Conservation (phyloP, 495 filamentous ascomycete species). For the Talaromyces wortmannii region DNA sequence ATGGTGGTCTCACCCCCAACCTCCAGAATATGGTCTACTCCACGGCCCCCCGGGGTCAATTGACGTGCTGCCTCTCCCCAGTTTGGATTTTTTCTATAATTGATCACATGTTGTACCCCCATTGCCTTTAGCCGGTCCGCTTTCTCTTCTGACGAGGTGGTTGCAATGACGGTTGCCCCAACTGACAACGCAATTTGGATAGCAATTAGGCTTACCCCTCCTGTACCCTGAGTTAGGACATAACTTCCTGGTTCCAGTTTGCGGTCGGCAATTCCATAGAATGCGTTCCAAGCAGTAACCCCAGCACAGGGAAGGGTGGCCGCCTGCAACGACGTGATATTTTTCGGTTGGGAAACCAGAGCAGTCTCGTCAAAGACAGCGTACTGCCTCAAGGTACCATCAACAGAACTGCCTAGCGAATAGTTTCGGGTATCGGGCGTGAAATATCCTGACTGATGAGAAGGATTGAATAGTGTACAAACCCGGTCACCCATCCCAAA, state of each 20-base stretch:
- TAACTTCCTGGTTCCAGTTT: slow-evolving; percentile 31
- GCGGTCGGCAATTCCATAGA: slow-evolving; percentile 47
- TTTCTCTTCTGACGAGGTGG: slow-evolving; percentile 60
- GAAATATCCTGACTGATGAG: slow-evolving; percentile 56
- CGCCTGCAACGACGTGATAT: slow-evolving; percentile 49
- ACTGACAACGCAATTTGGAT: slow-evolving; percentile 67
- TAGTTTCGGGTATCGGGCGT: slow-evolving; percentile 30
- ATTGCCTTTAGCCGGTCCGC: slow-evolving; percentile 45
- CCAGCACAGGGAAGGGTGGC: slow-evolving; percentile 58
- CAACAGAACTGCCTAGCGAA: slow-evolving; percentile 61
- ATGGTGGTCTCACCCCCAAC: slow-evolving; percentile 51
- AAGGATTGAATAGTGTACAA: slow-evolving; percentile 71
- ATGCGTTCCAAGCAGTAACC: slow-evolving; percentile 65
- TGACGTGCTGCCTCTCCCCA: slow-evolving; percentile 59
- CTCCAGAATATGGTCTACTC: slow-evolving; percentile 60
- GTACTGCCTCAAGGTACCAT: slow-evolving; percentile 67
- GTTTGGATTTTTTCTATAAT: slow-evolving; percentile 52
- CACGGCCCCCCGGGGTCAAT: slow-evolving; percentile 45
- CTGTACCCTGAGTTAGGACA: slow-evolving; percentile 65
- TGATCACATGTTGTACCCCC: slow-evolving; percentile 44
- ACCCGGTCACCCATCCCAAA: slow-evolving; percentile 71
- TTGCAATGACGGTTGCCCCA: slow-evolving; percentile 65
- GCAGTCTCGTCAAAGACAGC: slow-evolving; percentile 54
- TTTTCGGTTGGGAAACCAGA: slow-evolving; percentile 49
- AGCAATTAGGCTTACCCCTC: slow-evolving; percentile 64